Evolutionary conservation across 2,329 filamentous ascomycete genomes (phyloP).

Genomic region (Monilinia vaccinii-corymbosi): DNA sequence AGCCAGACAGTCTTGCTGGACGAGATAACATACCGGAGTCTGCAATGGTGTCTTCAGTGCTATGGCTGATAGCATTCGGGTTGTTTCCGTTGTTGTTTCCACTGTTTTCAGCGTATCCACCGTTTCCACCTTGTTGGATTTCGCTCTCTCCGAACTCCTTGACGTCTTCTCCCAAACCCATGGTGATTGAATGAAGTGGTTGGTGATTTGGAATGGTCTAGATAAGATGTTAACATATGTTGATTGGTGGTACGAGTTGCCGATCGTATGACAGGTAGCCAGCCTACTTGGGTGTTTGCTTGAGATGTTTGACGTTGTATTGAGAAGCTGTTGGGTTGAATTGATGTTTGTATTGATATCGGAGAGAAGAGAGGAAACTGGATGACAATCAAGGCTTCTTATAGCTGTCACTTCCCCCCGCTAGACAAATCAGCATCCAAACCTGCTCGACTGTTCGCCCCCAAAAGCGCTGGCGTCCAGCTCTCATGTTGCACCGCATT

Average conservation of each 20-base stretch:
- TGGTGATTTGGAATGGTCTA: background rate
- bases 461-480: background rate
- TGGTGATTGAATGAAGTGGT: slow-evolving; percentile 15
- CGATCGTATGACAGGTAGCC: no score
- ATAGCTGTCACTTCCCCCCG: background rate
- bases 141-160: slow-evolving; percentile 28
- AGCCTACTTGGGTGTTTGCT: background rate
- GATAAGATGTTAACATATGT: background rate
- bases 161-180: slow-evolving; percentile 25
- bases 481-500: background rate
- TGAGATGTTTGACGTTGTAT: background rate
- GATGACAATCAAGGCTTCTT: background rate
- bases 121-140: slow-evolving; percentile 28
- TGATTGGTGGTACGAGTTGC: background rate
- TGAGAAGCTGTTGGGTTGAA: background rate
- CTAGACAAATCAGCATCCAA: background rate
- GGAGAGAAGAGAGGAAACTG: background rate
- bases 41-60: slow-evolving; percentile 28
- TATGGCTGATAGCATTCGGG: slow-evolving; percentile 22
- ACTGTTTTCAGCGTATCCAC: slow-evolving; percentile 21
- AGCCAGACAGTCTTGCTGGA: background rate
- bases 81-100: slow-evolving; percentile 26
- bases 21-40: slow-evolving; percentile 27
- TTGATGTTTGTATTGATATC: background rate
- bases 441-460: background rate